phyloP scores from a whole-genome alignment of 805 yeast species.

The Zygoascus biomembranicola region DNA sequence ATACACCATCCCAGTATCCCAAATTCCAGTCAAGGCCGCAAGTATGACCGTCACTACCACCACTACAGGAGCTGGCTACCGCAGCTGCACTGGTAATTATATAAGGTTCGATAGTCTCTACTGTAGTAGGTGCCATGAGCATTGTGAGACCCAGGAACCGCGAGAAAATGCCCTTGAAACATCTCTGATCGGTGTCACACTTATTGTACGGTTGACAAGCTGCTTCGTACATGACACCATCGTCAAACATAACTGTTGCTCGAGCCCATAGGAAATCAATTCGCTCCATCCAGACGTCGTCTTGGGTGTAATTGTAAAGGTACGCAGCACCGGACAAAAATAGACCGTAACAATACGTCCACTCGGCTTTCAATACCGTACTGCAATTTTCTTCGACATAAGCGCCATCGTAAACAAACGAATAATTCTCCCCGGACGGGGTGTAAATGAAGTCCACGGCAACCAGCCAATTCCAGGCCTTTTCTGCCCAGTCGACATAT shows the following conservation, averaged over 20 bases:
- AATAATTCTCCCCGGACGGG: slow-evolving; percentile 15
- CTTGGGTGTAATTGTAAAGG: slow-evolving; percentile 53
- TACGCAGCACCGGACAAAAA: slow-evolving; percentile 63
- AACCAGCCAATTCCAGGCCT: slow-evolving; percentile 69
- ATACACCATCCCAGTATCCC: slow-evolving; percentile 53
- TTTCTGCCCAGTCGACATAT: slow-evolving; percentile 65
- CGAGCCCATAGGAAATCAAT: slow-evolving; percentile 39
- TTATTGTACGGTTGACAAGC: slow-evolving; percentile 51
- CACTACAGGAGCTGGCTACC: slow-evolving; percentile 72
- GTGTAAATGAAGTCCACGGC: slow-evolving; percentile 36
- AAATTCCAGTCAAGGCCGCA: slow-evolving; percentile 71
- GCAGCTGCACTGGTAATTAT: slow-evolving; percentile 50
- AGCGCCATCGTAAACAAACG: slow-evolving; percentile 66
- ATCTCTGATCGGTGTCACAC: slow-evolving; percentile 71
- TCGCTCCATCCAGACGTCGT: slow-evolving; percentile 50
- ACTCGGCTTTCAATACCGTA: slow-evolving; percentile 43
- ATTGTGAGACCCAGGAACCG: slow-evolving; percentile 59
- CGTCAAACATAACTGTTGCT: slow-evolving; percentile 42
- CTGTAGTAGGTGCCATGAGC: slow-evolving; percentile 48
- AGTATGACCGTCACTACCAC: slow-evolving; percentile 73
- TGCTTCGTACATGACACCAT: slow-evolving; percentile 54
- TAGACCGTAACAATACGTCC: slow-evolving; percentile 72
- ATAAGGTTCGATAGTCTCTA: slow-evolving; percentile 37
- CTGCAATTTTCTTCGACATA: slow-evolving; percentile 41
- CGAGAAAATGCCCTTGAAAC: slow-evolving; percentile 63